A percentile compares a stretch with the other conserved stretches of the same genome.
phyloP scores from a whole-genome alignment of 2,329 filamentous ascomycete genomes.

The Hymenoscyphus scutula region DNA sequence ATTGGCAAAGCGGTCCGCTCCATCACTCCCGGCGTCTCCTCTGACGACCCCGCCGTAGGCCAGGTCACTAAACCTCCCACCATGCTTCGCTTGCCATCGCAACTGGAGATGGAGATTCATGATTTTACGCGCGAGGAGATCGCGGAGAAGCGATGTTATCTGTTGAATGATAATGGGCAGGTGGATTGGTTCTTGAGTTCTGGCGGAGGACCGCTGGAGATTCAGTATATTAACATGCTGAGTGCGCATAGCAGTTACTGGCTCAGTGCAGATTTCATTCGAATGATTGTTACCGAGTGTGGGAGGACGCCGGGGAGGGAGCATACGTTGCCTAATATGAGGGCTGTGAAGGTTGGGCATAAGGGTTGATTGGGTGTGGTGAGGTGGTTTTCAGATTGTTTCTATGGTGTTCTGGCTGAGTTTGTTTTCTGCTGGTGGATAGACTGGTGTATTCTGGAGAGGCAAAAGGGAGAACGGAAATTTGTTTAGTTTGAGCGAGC shows the following conservation, averaged over 20 bases:
- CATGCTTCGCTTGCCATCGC: constrained; percentile 53
- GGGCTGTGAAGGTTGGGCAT: constrained; percentile 50
- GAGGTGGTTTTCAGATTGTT: neutral
- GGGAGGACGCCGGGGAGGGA: constrained; percentile 69
- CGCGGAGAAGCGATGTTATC: constrained; percentile 80
- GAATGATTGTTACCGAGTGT: constrained; percentile 85
- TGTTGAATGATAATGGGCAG: constrained; percentile 95
- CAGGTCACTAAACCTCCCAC: constrained; percentile 33
- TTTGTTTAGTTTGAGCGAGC: neutral
- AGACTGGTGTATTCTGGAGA: neutral
- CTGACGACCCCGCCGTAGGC: constrained; percentile 40
- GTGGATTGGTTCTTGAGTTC: constrained; percentile 87
- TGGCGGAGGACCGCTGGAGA: constrained; percentile 82
- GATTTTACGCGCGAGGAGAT: constrained; percentile 91
- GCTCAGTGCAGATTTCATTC: constrained; percentile 81
- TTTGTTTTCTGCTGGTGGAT: neutral
- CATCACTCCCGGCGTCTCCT: constrained; percentile 53
- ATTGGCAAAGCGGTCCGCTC: constrained; percentile 61
- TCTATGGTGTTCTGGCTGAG: neutral
- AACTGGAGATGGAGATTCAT: constrained; percentile 91
- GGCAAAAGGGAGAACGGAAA: neutral
- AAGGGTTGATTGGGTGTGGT: constrained; percentile 12
- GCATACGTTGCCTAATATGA: constrained; percentile 55
- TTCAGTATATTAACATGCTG: constrained; percentile 96
- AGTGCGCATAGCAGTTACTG: constrained; percentile 95